Evolutionary conservation across 129 eudicot species (phyloP).

Genomic region (Centrapalus pauciflorus): DNA sequence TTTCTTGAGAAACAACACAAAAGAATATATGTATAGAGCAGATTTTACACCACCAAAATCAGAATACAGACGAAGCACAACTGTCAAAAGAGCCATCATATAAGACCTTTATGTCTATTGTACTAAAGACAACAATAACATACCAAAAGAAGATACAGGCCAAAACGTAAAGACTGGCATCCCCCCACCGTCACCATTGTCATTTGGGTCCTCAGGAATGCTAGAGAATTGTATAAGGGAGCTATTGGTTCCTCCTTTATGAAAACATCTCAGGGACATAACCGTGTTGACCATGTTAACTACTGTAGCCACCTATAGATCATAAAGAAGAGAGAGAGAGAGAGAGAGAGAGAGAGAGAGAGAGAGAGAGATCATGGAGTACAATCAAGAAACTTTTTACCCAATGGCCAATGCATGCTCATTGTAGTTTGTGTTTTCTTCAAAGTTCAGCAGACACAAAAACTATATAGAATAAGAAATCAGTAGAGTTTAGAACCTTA

Average conservation of each 20-base stretch:
- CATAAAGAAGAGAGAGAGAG: background rate
- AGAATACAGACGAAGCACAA: background rate
- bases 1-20: background rate
- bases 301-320: conserved; percentile 55
- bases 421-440: background rate
- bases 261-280: conserved; percentile 64
- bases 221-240: conserved; percentile 60
- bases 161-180: conserved; percentile 56
- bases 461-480: background rate
- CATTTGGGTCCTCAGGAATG: conserved; percentile 33
- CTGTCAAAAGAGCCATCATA: background rate
- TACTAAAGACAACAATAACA: conserved; percentile 10
- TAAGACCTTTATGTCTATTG: background rate
- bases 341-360: background rate
- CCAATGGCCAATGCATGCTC: background rate
- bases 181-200: conserved; percentile 90
- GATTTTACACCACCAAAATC: too few relatives aligned
- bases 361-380: background rate
- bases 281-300: conserved; percentile 51
- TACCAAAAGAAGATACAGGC: conserved; percentile 75
- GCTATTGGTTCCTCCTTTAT: conserved; percentile 45
- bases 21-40: background rate
- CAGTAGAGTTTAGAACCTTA: background rate
- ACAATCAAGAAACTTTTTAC: background rate
- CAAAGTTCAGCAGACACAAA: background rate